Evolutionary conservation across 2,329 filamentous ascomycete species (phyloP), one percentile per base, ranked within the genome.

Genomic region (Chaetoscypha palmicola): DNA sequence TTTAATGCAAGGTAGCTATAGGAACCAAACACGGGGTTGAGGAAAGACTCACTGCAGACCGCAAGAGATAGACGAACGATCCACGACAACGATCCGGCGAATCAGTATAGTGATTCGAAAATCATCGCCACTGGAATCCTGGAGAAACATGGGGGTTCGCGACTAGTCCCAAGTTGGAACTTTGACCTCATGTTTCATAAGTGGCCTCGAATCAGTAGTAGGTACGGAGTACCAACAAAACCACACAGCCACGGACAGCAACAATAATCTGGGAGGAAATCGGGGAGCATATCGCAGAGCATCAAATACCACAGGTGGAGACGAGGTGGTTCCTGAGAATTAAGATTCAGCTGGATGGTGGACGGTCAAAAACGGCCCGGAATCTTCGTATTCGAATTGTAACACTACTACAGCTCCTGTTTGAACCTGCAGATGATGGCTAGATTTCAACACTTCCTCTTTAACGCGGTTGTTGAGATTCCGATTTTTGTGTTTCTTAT

Each of bases 181-280:
- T 43, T 44, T 38, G 46, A 41, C 41, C 44, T 38, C 40, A 41
- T 45, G 46, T 33, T 28, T 36, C 39, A 34, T 26, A 39, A 11
- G 43, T 30, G 50, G 47, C 38, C 45, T 48, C 39, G 35, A 22
- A 30, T 44, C 50, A 40, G 48, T 40, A 37, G 22, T 28, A 43
- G 44, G 17, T 23, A 19, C 32, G n/a, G 16, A 48, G 42, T 45
- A 36, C 38, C 49, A 46, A 23, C n/a, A 37, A 16, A 21, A 36
- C n/a, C n/a, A n/a, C n/a, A n/a, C n/a, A n/a, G n/a, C n/a, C n/a
- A n/a, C n/a, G n/a, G n/a, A n/a, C n/a, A n/a, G n/a, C n/a, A n/a
- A n/a, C n/a, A n/a, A n/a, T n/a, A n/a, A n/a, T n/a, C n/a, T n/a
- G n/a, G n/a, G n/a, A n/a, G n/a, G n/a, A n/a, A n/a, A n/a, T n/a